Base-by-base conservation (phyloP, 192 early-diverging fungal species). In the Coemansia sp. region DNA sequence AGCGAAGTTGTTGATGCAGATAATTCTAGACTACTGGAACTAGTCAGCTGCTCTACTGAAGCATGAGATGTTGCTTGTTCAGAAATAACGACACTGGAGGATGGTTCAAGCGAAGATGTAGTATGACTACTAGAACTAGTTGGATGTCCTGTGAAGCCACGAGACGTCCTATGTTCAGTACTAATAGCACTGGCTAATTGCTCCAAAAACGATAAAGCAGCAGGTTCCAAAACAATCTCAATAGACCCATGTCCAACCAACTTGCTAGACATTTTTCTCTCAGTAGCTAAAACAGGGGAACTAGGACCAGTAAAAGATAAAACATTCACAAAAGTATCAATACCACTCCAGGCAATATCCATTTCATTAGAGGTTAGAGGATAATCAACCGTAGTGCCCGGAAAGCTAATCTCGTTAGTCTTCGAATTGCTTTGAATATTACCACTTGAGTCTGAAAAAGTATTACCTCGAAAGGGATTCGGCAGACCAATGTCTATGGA, bases 321-420 rank as follows among this genome's bases (percentile, higher is more conserved):
- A 45, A 17, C 41, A 2, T 14, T 37, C 21, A 3, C 63, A 36
- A 8, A 36, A 36, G 34, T 17, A 59, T 75, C 73, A 31, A 75
- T 62, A 21, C 73, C 73, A 45, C 73, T 66, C 63, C 53, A 66
- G 1, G 73, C 73, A 39, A 75, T 15, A n/a, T 46, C 62, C 11
- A 21, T 10, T 5, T 65, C 63, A 8, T 36, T 50, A 2, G 11
- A 39, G 15, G 23, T 41, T 55, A 59, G 7, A 10, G 55, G 12
- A 39, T 55, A 23, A 61, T 37, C 6, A 10, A 36, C 15, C 59
- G 59, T 11, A 61, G 59, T 23, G 15, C 21, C 59, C 21, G 59
- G 11, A 39, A 61, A 12, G 19, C 9, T 61, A 39, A 14, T 39
- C 59, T 38, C 32, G 23, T 39, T 39, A 61, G 15, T 12, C 59